Evolutionary conservation across 2,329 filamentous ascomycete genomes (phyloP).

Genomic region (Grosmannia penicillata): DNA sequence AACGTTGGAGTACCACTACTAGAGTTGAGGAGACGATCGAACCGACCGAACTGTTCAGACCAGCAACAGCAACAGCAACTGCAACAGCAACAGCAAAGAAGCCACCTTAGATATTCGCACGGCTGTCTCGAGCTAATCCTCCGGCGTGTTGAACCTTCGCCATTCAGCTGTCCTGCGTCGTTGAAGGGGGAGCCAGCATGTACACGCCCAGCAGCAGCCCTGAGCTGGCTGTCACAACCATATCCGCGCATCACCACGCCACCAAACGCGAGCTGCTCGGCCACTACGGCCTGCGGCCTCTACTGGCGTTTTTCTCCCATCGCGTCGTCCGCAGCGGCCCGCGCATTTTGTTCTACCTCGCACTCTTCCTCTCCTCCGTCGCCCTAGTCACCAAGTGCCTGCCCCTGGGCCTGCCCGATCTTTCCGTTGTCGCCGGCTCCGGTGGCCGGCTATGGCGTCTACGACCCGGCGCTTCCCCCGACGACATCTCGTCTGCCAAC

Average conservation of each 20-base stretch:
- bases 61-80: no score
- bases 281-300: slow-evolving; percentile 1
- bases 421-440: slow-evolving; percentile 8
- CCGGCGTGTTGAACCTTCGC: no score
- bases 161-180: no score
- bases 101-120: no score
- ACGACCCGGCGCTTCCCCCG: slow-evolving; percentile 2
- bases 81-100: no score
- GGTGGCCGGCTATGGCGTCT: slow-evolving; percentile 10
- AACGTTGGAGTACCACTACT: no score
- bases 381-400: slow-evolving; percentile 12
- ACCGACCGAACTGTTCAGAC: no score
- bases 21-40: no score
- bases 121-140: no score
- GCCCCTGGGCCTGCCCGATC: slow-evolving; percentile 10
- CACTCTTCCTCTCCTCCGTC: slow-evolving; percentile 10
- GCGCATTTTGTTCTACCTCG: slow-evolving; percentile 14
- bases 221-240: not conserved
- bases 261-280: not conserved
- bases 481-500: not conserved
- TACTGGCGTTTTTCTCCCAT: slow-evolving; percentile 16
- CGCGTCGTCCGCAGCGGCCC: slow-evolving; percentile 16
- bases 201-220: not conserved
- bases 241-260: not conserved
- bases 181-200: no score